Conservation (phyloP, 305 asterid species). For the Fraxinus baroniana region DNA sequence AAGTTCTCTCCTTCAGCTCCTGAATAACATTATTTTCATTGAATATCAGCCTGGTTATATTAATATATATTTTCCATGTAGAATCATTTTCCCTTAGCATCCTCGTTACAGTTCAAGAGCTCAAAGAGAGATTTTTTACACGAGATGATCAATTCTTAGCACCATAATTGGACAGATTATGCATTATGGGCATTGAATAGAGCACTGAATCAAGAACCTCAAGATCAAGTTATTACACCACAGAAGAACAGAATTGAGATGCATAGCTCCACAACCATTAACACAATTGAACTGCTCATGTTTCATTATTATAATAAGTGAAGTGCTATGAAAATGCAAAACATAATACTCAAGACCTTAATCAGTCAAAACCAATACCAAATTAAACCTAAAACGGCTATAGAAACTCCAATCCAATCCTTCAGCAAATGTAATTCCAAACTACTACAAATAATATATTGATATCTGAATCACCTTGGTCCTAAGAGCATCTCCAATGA, state of each 20-base stretch:
- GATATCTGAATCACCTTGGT: background rate
- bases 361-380: background rate
- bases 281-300: background rate
- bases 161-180: background rate
- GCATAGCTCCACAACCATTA: background rate
- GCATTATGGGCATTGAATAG: background rate
- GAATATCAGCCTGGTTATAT: background rate
- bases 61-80: background rate
- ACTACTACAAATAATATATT: background rate
- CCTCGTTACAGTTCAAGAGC: background rate
- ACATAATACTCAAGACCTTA: background rate
- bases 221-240: background rate
- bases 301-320: background rate
- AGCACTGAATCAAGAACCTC: background rate
- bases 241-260: background rate
- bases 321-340: background rate
- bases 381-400: background rate
- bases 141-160: background rate
- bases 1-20: background rate
- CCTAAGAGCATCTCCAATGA: background rate
- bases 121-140: background rate
- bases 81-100: background rate
- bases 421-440: background rate
- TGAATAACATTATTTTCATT: background rate
- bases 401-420: background rate